phyloP scores from a whole-genome alignment of 2,329 filamentous ascomycete genomes.

The Thelonectria rubi region DNA sequence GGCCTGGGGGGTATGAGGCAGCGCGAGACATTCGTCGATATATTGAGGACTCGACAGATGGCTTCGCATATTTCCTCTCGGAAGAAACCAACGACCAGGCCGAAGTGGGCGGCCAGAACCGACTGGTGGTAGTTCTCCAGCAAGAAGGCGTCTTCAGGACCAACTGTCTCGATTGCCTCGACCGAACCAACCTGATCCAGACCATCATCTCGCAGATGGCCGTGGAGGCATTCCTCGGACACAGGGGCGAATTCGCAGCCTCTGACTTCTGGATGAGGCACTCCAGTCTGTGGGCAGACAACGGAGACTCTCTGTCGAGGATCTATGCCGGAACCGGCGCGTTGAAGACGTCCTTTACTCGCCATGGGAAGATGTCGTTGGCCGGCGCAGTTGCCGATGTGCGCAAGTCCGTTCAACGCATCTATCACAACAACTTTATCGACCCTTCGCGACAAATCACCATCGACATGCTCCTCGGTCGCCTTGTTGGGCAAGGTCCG shows the following conservation, averaged over 20 bases:
- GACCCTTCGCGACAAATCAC: slow-evolving; percentile 93
- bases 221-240: slow-evolving; percentile 81
- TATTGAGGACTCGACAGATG: slow-evolving; percentile 81
- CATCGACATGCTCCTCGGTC: slow-evolving; percentile 90
- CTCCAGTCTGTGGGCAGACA: slow-evolving; percentile 95
- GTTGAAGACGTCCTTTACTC: slow-evolving; percentile 93
- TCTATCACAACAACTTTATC: slow-evolving; percentile 98
- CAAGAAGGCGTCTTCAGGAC: slow-evolving; percentile 97
- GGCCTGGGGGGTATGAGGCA: slow-evolving; percentile 86
- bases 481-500: slow-evolving; percentile 81
- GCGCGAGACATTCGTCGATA: slow-evolving; percentile 84
- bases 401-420: slow-evolving; percentile 89
- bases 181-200: slow-evolving; percentile 95
- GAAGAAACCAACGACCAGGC: slow-evolving; percentile 71
- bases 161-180: slow-evolving; percentile 95
- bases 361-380: slow-evolving; percentile 94
- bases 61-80: slow-evolving; percentile 91
- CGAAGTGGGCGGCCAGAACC: slow-evolving; percentile 52
- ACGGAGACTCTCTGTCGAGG: slow-evolving; percentile 90
- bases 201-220: slow-evolving; percentile 96
- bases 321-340: slow-evolving; percentile 98
- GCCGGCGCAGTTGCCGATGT: slow-evolving; percentile 95
- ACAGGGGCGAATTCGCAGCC: slow-evolving; percentile 73
- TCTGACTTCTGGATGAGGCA: slow-evolving; percentile 93
- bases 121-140: slow-evolving; percentile 77